Percentiles rank a stretch among this genome's conserved stretches.
Evolutionary conservation across 1,139 yeast genomes (phyloP).

Genomic region (Taiozyma onychis): DNA sequence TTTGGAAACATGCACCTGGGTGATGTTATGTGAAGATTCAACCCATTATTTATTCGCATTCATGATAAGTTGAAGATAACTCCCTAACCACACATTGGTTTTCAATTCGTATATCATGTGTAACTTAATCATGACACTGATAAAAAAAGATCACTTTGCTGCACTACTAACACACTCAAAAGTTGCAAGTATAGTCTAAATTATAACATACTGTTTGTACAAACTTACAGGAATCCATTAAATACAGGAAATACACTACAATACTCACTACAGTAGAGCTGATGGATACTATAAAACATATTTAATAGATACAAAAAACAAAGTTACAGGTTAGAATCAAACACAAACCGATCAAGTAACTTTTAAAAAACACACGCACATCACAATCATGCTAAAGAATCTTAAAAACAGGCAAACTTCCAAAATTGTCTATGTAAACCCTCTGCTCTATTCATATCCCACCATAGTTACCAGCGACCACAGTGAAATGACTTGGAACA

Average conservation of each 20-base stretch:
- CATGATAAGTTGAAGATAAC: background rate
- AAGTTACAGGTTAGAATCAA: background rate
- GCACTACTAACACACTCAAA: background rate
- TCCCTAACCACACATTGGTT: background rate
- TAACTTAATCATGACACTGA: background rate
- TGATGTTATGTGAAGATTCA: slow-evolving; percentile 9
- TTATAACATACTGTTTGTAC: background rate
- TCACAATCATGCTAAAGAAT: background rate
- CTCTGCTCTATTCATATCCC: slow-evolving; percentile 21
- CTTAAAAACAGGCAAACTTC: background rate
- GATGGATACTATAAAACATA: background rate
- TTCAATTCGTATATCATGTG: background rate
- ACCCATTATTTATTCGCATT: background rate
- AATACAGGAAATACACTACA: background rate
- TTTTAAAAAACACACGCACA: background rate
- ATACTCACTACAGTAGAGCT: background rate
- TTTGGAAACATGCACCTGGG: slow-evolving; percentile 19
- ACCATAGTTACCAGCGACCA: slow-evolving; percentile 31
- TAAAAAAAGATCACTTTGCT: background rate
- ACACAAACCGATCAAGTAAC: background rate
- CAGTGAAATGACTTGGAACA: slow-evolving; percentile 27
- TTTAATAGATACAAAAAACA: background rate
- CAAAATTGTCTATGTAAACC: background rate
- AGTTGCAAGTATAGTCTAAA: background rate
- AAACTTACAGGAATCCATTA: background rate